A percentile compares a stretch with the other conserved stretches of the same genome.
These are phyloP conservation scores for Arxiozyma bovina DNA, from an alignment of 1,139 yeast species.

Conservation along the genomic window DNA sequence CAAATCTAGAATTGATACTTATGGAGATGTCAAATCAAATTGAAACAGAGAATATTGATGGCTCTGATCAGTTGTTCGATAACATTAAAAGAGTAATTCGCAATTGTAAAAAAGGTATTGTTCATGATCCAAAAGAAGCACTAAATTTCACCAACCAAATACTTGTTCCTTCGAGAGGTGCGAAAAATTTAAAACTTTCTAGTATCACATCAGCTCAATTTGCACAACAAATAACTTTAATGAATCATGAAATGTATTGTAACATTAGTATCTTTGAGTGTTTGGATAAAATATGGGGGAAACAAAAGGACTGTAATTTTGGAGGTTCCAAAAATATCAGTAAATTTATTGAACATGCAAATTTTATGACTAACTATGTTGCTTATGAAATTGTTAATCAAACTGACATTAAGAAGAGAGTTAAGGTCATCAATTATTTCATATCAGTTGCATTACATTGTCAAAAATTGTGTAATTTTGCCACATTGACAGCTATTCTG, in stretches of 20 bases:
- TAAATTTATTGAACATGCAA: constrained; percentile 66
- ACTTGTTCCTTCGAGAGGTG: not conserved
- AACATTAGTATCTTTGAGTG: constrained; percentile 68
- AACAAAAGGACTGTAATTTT: constrained; percentile 47
- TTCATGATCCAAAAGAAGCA: not conserved
- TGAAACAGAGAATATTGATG: constrained; percentile 39
- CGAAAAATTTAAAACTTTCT: constrained; percentile 38
- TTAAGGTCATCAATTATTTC: constrained; percentile 61
- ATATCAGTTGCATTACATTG: constrained; percentile 78
- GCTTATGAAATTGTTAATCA: constrained; percentile 64
- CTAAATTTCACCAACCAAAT: not conserved
- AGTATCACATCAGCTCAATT: constrained; percentile 53
- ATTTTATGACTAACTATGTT: constrained; percentile 76
- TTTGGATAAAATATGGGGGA: constrained; percentile 71
- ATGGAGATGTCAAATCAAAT: constrained; percentile 50
- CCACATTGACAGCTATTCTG: constrained; percentile 88
- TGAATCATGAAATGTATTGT: constrained; percentile 62
- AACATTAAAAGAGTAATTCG: constrained; percentile 22
- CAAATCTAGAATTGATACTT: constrained; percentile 39
- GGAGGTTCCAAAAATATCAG: constrained; percentile 49
- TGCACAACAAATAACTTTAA: constrained; percentile 75
- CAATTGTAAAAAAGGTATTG: constrained; percentile 2
- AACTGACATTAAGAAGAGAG: constrained; percentile 59
- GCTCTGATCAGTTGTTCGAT: constrained; percentile 31
- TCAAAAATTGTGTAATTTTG: constrained; percentile 67